Evolutionary conservation across 2,329 filamentous ascomycete species (phyloP).

Genomic region (Aureobasidium lini): DNA sequence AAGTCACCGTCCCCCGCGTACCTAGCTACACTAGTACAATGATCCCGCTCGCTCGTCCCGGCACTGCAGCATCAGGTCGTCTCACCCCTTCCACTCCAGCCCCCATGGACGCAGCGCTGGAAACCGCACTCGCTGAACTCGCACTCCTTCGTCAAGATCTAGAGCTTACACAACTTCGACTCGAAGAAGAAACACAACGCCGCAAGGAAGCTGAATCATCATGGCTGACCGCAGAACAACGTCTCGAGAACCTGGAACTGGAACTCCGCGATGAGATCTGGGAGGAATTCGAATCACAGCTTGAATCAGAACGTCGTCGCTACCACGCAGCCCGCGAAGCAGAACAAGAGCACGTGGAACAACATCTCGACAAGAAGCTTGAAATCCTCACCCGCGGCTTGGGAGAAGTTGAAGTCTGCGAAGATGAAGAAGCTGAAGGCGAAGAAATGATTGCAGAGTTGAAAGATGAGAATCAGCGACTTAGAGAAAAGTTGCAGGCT

Average conservation of each 20-base stretch:
- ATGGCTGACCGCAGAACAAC: constrained; percentile 56
- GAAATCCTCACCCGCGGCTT: constrained; percentile 59
- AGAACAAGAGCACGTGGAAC: constrained; percentile 69
- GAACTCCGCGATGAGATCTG: constrained; percentile 85
- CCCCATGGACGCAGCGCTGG: constrained; percentile 55
- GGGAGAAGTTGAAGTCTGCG: constrained; percentile 37
- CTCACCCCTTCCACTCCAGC: constrained; percentile 38
- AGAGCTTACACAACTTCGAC: constrained; percentile 61
- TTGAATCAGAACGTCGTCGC: constrained; percentile 67
- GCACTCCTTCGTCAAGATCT: constrained; percentile 70
- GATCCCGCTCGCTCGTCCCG: constrained; percentile 26
- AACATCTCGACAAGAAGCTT: constrained; percentile 82
- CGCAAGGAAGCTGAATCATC: constrained; percentile 66
- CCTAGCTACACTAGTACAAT: constrained; percentile 75
- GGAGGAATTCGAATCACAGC: constrained; percentile 70
- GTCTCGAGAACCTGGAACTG: constrained; percentile 69
- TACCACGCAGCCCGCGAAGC: constrained; percentile 74
- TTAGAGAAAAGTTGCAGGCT: constrained; percentile 33
- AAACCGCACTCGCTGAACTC: constrained; percentile 74
- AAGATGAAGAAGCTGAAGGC: constrained; percentile 30
- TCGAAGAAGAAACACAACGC: constrained; percentile 63
- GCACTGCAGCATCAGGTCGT: constrained; percentile 28
- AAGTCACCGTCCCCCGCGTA: constrained; percentile 84
- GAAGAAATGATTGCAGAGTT: constrained; percentile 30
- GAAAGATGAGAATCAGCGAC: constrained; percentile 39